A percentile compares a stretch with the other conserved stretches of the same genome.
These are phyloP conservation scores for Aspergillus viridinutans DNA, from an alignment of 2,329 filamentous ascomycete genomes.

Conservation along the genomic window DNA sequence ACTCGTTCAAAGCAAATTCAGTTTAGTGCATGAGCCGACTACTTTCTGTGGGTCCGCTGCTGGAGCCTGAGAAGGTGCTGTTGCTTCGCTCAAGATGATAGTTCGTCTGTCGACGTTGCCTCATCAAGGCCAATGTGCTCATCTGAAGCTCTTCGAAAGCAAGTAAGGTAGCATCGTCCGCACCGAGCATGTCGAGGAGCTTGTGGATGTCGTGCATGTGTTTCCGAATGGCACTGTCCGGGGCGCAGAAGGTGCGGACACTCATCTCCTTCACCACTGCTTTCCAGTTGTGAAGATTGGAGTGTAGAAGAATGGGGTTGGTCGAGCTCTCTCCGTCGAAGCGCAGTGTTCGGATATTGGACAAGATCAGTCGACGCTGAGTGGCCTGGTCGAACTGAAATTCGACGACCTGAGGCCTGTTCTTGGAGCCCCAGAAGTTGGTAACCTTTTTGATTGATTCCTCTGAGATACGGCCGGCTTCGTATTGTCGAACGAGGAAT, in stretches of 20 bases:
- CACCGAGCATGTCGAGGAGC: conserved; percentile 49
- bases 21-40: not conserved
- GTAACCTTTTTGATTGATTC: conserved; percentile 38
- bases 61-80: conserved; percentile 3
- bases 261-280: conserved; percentile 45
- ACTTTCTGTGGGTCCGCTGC: not conserved
- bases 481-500: conserved; percentile 43
- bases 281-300: conserved; percentile 49
- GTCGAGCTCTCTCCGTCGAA: conserved; percentile 44
- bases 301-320: conserved; percentile 40
- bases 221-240: conserved; percentile 48
- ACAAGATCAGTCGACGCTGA: conserved; percentile 45
- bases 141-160: conserved; percentile 38
- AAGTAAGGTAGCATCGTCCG: conserved; percentile 33
- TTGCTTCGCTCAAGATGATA: conserved; percentile 10
- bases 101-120: conserved; percentile 24
- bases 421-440: conserved; percentile 43
- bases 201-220: conserved; percentile 47
- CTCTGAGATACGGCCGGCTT: conserved; percentile 34
- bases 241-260: conserved; percentile 48
- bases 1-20: not conserved
- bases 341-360: conserved; percentile 43
- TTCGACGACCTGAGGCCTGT: conserved; percentile 46
- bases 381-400: conserved; percentile 52
- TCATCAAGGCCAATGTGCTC: conserved; percentile 30